phyloP scores from a whole-genome alignment of 2,329 filamentous ascomycete species.

The Escovopsis sp. region DNA sequence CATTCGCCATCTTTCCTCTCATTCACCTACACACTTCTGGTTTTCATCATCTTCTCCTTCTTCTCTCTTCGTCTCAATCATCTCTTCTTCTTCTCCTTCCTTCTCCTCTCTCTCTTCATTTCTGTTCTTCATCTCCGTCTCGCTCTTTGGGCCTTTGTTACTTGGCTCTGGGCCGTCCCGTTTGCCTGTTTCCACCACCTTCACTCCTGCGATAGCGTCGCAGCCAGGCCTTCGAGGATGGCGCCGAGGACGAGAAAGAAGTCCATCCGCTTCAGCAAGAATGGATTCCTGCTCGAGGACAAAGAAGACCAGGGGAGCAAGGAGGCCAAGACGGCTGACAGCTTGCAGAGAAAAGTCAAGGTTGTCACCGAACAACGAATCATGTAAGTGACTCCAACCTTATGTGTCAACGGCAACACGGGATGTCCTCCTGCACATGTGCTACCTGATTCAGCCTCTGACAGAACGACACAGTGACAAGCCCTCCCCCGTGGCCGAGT shows the following conservation, averaged over 20 bases:
- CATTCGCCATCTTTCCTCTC: too few species aligned
- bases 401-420: too few species aligned
- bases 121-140: background rate
- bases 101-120: background rate
- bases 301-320: too few species aligned
- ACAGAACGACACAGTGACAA: slow-evolving; percentile 43
- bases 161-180: too few species aligned
- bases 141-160: too few species aligned
- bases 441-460: slow-evolving; percentile 1
- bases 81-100: background rate
- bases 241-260: slow-evolving; percentile 3
- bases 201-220: background rate
- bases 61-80: too few species aligned
- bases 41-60: too few species aligned
- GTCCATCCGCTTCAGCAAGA: slow-evolving; percentile 6
- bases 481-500: slow-evolving; percentile 67
- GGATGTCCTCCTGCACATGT: background rate
- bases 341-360: slow-evolving; percentile 69
- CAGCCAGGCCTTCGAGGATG: background rate
- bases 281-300: slow-evolving; percentile 1
- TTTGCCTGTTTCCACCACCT: too few species aligned
- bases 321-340: slow-evolving; percentile 12
- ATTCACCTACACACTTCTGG: too few species aligned
- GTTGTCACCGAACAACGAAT: slow-evolving; percentile 83
- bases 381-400: too few species aligned